Evolutionary conservation across 441 rosid species (phyloP), one percentile per base, ranked within the genome.

Genomic region (Gossypium armourianum): DNA sequence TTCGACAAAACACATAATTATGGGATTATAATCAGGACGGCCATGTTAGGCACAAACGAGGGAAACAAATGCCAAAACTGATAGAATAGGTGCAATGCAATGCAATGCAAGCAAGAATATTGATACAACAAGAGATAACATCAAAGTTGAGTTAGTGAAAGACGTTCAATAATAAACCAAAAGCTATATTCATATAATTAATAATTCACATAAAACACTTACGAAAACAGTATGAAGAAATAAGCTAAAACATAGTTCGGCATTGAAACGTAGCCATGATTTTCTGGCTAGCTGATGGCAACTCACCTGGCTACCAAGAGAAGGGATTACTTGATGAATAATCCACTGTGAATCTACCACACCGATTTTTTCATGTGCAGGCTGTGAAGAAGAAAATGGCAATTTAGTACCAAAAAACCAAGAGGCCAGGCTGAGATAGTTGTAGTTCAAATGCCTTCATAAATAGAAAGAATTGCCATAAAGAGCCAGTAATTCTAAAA

Each of bases 341-440:
- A 89, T 87, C 94, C 94, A 89, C 73, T 89, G 91, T 49, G 91
- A 89, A 86, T 89, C 94, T 63, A 89, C 87, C 32, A 89, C 94
- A 8, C 94, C 94, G 23, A 89, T 89, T 70, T 87, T 89, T 76
- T 89, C 92, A 73, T 89, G 87, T 4, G 92, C 94, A 58, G 94
- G 94, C 94, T 89, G 84, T 63, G 75, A 60, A 19, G 73, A 16
- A 72, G 65, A 65, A 69, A 62, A 72, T 5, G 57, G 54, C n/a
- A 4, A 68, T 28, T 20, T 19, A 59, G 62, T 55, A 13, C 32
- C 32, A 53, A 68, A 8, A 68, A 2, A 17, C 20, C 12, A 68
- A 17, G 23, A 54, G 19, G 29, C 24, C 70, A 24, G 58, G 56
- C 65, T 19, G 45, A 60, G 32, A 26, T 26, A 4, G 12, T 36